Evolutionary conservation across 805 yeast species (phyloP).

Genomic region (Lachancea kluyveri): DNA sequence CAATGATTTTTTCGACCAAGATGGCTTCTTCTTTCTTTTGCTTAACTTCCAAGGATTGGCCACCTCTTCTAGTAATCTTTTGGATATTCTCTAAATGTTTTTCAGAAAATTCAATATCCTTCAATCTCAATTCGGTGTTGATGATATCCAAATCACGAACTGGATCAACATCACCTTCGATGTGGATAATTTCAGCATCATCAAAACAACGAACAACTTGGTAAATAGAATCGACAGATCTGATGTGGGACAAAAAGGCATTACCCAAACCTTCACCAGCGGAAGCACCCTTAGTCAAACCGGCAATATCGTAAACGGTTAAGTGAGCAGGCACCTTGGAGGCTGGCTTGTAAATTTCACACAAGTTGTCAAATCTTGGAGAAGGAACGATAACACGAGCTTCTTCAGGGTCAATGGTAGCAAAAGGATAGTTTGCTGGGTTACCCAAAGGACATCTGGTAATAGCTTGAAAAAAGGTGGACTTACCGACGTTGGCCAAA

Average conservation of each 20-base stretch:
- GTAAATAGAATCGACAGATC: slow-evolving; percentile 96
- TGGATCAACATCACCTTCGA: slow-evolving; percentile 95
- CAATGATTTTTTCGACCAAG: slow-evolving; percentile 67
- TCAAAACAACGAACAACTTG: slow-evolving; percentile 97
- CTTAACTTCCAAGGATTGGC: slow-evolving; percentile 83
- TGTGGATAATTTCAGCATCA: slow-evolving; percentile 96
- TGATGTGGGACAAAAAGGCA: slow-evolving; percentile 91
- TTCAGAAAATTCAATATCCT: slow-evolving; percentile 91
- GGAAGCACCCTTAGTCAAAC: slow-evolving; percentile 93
- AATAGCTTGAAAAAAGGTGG: slow-evolving; percentile 95
- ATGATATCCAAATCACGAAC: slow-evolving; percentile 90
- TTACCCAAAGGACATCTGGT: slow-evolving; percentile 88
- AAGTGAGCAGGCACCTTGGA: slow-evolving; percentile 85
- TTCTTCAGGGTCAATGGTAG: slow-evolving; percentile 81
- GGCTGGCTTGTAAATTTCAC: slow-evolving; percentile 73
- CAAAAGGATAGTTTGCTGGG: slow-evolving; percentile 93
- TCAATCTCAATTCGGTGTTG: slow-evolving; percentile 84
- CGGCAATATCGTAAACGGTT: slow-evolving; percentile 96
- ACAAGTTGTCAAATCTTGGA: slow-evolving; percentile 72
- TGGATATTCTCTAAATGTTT: slow-evolving; percentile 75
- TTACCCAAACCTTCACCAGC: slow-evolving; percentile 98
- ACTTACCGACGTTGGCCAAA: slow-evolving; percentile 90
- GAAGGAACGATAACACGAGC: slow-evolving; percentile 94
- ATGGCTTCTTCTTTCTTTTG: slow-evolving; percentile 80
- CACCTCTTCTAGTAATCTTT: slow-evolving; percentile 80